These are phyloP conservation scores for Trichoderma gamsii DNA, from an alignment of 495 filamentous ascomycete species.

Conservation along the genomic window DNA sequence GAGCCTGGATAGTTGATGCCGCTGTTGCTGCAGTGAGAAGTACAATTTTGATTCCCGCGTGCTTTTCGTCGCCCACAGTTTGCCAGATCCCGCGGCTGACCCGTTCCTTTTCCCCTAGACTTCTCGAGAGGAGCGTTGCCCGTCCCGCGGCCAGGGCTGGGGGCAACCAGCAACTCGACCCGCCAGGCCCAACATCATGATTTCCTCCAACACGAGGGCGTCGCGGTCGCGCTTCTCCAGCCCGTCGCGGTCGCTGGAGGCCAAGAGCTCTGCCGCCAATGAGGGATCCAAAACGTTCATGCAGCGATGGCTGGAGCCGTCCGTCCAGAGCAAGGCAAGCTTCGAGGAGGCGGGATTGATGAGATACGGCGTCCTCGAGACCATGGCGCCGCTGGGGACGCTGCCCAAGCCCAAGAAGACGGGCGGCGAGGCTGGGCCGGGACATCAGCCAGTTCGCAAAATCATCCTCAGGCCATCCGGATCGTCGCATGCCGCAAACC, in stretches of 20 bases:
- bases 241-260: constrained; percentile 36
- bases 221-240: constrained; percentile 51
- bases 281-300: constrained; percentile 36
- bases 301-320: constrained; percentile 67
- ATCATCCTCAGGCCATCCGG: constrained; percentile 37
- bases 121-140: constrained; percentile 10
- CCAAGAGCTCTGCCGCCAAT: constrained; percentile 23
- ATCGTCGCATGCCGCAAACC: not conserved
- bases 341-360: constrained; percentile 62
- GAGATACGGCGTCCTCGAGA: constrained; percentile 57
- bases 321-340: constrained; percentile 58
- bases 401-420: constrained; percentile 50
- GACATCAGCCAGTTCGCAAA: constrained; percentile 24
- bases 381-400: constrained; percentile 64
- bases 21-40: constrained; percentile 6
- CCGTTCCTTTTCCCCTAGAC: not conserved
- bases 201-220: constrained; percentile 33
- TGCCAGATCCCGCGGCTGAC: constrained; percentile 8
- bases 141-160: constrained; percentile 30
- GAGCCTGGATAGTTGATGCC: not conserved
- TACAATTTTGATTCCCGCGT: not conserved
- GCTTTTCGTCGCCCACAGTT: not conserved
- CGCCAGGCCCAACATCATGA: constrained; percentile 22
- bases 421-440: constrained; percentile 19
- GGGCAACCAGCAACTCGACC: constrained; percentile 20